Base-by-base conservation (phyloP, 371 early-diverging fungal species). In the Dichotomocladium elegans region DNA sequence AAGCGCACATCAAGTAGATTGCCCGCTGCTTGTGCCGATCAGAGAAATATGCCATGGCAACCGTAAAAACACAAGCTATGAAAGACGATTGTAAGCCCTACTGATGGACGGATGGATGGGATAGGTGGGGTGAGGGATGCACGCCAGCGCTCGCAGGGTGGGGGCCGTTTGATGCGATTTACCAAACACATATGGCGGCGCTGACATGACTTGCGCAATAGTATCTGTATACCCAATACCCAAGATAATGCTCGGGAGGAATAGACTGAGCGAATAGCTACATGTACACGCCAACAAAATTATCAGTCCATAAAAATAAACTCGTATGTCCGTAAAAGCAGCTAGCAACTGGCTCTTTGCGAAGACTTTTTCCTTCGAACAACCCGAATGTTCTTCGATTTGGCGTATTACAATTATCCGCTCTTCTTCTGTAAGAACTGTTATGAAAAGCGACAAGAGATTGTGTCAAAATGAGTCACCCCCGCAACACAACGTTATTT, bases 161-260 rank as follows among this genome's bases (percentile, higher is more conserved):
- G 12, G 12, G 21, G 27, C 11, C 12, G 29, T 46, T 35, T 7
- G 3, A 33, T 3, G 19, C 17, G 21, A 21, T 14, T 22, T 46
- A 54, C 54, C 45, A 28, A 53, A 30, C 4, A 45, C 55, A 17
- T 53, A 58, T 1, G 58, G 58, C 3, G 64, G 59, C 1, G 58
- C 55, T 24, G 45, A 33, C 70, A 83, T 70, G 15, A 71, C 69
- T 26, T 81, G 77, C 3, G 81, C 75, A 14, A 63, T 60, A 27
- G 80, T 30, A 34, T 68, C 42, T 19, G 68, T 74, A 64, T 66
- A 87, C 1, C 89, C 89, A 67, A 87, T 74, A 11, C 78, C 71
- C 27, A 69, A 68, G 53, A 90, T 83, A 40, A 90, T 85, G 35
- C 85, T 86, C 1, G 91, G 86, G 42, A 88, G 61, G 58, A 86